Conservation (phyloP, 2,329 filamentous ascomycete genomes). For the Fusarium albidum region DNA sequence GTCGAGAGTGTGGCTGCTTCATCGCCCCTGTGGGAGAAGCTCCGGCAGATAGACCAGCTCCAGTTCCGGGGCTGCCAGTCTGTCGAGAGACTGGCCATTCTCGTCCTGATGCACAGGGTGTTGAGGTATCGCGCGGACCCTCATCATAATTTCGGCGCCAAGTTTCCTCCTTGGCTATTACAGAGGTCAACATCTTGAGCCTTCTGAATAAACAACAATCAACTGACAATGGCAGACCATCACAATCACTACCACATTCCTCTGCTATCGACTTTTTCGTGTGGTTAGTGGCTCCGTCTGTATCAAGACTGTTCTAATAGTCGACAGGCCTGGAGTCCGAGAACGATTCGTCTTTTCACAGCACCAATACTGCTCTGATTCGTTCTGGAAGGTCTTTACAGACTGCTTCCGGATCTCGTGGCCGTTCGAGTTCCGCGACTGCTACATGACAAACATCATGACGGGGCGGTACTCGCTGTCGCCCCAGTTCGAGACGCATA, state of each 20-base stretch:
- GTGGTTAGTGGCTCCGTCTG: background rate
- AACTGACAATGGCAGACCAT: background rate
- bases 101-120: conserved; percentile 3
- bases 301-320: background rate
- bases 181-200: background rate
- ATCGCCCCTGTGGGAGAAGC: background rate
- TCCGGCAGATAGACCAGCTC: conserved; percentile 2
- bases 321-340: conserved; percentile 1
- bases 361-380: conserved; percentile 6
- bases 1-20: background rate
- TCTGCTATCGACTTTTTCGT: conserved; percentile 11
- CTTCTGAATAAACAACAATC: background rate
- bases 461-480: conserved; percentile 4
- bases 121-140: conserved; percentile 1
- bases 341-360: conserved; percentile 11
- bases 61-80: conserved; percentile 1
- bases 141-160: background rate
- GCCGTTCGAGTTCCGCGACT: conserved; percentile 12
- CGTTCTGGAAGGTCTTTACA: conserved; percentile 5
- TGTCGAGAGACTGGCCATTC: conserved; percentile 1
- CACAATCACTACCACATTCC: conserved; percentile 8
- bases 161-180: conserved; percentile 1
- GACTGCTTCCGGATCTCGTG: background rate
- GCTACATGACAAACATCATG: background rate
- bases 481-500: background rate